These are phyloP conservation scores for Aspergillus ustus DNA, from an alignment of 2,329 filamentous ascomycete species.

Conservation along the genomic window DNA sequence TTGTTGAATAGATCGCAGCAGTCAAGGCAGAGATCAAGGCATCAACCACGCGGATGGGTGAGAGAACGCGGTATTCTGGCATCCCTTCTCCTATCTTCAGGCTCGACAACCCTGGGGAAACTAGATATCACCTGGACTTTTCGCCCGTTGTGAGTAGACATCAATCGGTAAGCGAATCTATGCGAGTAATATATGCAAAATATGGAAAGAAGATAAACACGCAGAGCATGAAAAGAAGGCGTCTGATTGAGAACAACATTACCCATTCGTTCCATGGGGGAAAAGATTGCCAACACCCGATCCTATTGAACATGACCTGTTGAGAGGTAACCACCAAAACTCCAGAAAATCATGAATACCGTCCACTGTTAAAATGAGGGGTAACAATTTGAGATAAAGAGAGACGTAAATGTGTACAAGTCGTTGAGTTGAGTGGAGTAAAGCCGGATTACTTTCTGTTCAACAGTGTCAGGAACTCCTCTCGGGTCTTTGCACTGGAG, in stretches of 20 bases:
- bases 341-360: slow-evolving; percentile 36
- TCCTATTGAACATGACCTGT: slow-evolving; percentile 36
- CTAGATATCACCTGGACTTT: neutral
- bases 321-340: slow-evolving; percentile 47
- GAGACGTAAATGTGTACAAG: neutral
- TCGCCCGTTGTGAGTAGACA: neutral
- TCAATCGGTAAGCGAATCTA: slow-evolving; percentile 4
- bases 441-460: slow-evolving; percentile 53
- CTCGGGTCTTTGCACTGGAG: slow-evolving; percentile 87
- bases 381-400: slow-evolving; percentile 23
- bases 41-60: too few relatives aligned
- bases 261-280: slow-evolving; percentile 13
- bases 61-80: neutral
- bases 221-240: neutral
- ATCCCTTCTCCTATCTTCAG: neutral
- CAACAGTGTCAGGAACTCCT: slow-evolving; percentile 88
- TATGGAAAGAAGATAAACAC: neutral
- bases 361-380: slow-evolving; percentile 31
- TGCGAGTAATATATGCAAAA: slow-evolving; percentile 10
- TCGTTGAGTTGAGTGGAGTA: slow-evolving; percentile 12
- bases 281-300: slow-evolving; percentile 29
- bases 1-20: neutral
- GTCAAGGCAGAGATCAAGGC: neutral
- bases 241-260: neutral
- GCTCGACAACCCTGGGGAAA: neutral